Evolutionary conservation across 148 eudicot species (phyloP), one percentile per base, ranked within the genome.

Genomic region (Tetragonia tetragonoides): DNA sequence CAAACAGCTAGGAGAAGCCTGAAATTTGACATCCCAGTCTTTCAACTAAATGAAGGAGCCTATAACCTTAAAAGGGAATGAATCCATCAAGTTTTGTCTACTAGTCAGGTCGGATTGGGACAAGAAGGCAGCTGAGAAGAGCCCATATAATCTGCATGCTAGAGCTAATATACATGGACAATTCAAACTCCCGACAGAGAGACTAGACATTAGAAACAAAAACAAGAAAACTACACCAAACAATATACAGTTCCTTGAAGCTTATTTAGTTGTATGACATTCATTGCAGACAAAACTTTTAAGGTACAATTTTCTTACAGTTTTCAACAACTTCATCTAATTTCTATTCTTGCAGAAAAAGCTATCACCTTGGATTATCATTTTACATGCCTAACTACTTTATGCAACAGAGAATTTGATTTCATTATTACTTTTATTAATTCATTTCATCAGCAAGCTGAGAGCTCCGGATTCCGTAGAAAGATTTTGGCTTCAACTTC

Each of bases 391-490:
- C 53, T 38, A 66, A 66, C 59, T 70, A 59, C 73, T 23, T 53
- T 75, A 67, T 40, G 63, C 28, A 69, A 59, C 47, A 63, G n/a
- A 72, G 49, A 70, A 10, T 57, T 28, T n/a, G n/a, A n/a, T n/a
- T n/a, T n/a, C n/a, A n/a, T n/a, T n/a, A n/a, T n/a, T n/a, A n/a
- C n/a, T n/a, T n/a, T n/a, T n/a, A n/a, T n/a, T n/a, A n/a, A n/a
- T n/a, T n/a, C 46, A 77, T 85, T 60, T 85, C 87, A 61, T 93
- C 98, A 21, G 90, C 93, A 74, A 95, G 86, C 84, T 90, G 95
- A 74, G 91, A 88, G 77, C 92, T 87, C 62, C 97, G 83, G 76
- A 92, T 85, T 62, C 93, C 99, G 91, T 94, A 95, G 85, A 95
- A 95, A 40, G 92, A 86, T 77, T 77, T 86, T 46, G 97, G 99